A percentile compares a stretch with the other conserved stretches of the same genome.
Evolutionary conservation across 2,329 filamentous ascomycete species (phyloP).

Genomic region (Aspergillus alliaceus): DNA sequence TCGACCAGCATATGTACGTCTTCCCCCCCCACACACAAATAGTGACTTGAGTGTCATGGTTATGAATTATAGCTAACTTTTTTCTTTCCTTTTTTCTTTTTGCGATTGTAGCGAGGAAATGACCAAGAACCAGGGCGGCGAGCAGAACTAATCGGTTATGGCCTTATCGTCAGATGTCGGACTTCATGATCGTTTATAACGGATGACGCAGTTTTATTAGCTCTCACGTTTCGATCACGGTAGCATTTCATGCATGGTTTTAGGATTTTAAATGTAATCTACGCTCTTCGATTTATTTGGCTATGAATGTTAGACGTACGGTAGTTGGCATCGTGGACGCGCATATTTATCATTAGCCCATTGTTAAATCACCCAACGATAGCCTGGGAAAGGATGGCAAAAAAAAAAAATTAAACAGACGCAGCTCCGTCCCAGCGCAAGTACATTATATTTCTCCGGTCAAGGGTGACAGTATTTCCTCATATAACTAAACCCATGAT

Average conservation of each 20-base stretch:
- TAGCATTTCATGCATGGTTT: neutral
- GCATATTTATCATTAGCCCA: constrained; percentile 3
- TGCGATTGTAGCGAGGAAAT: constrained; percentile 65
- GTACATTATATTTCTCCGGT: constrained; percentile 6
- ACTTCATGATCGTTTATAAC: neutral
- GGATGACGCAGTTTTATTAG: neutral
- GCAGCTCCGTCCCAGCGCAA: constrained; percentile 1
- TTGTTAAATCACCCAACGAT: neutral
- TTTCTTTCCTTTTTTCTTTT: neutral
- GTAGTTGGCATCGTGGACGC: neutral
- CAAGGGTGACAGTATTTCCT: neutral
- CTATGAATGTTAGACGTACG: neutral
- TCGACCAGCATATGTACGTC: constrained; percentile 82
- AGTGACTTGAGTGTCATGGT: neutral
- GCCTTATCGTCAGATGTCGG: constrained; percentile 5
- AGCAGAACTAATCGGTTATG: constrained; percentile 46
- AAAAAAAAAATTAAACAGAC: neutral
- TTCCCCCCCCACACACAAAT: neutral
- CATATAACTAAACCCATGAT: neutral
- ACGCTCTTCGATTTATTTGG: neutral
- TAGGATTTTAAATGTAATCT: constrained; percentile 15
- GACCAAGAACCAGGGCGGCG: constrained; percentile 69
- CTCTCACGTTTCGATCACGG: neutral
- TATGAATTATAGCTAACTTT: neutral
- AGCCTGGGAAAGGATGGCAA: neutral